Base-by-base conservation (phyloP, 352 stramenopile species). In the Phytophthora hibernalis region DNA sequence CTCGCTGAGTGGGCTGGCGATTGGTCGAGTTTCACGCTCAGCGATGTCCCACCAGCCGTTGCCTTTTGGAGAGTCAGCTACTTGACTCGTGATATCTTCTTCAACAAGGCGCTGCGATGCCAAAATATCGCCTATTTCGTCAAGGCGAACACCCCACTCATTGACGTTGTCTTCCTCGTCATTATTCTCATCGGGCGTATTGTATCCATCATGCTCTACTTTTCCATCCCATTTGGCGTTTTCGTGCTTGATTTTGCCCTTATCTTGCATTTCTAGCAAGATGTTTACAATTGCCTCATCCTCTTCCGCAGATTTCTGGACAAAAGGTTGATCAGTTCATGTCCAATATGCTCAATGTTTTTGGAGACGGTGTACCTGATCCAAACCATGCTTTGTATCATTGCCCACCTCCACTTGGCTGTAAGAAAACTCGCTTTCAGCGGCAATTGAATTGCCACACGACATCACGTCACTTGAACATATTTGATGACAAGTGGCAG, bases 101-200 rank as follows among this genome's bases (percentile, higher is more conserved):
- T 80, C 78, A 30, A 79, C 22, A 0, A 75, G 21, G 5, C 50
- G 55, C 42, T 94, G 86, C 7, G 86, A 89, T 16, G 82, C 79
- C 24, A 95, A 64, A 35, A 95, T 95, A 37, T 91, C 83, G 2
- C 61, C 49, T 49, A 92, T 90, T 58, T 95, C 86, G 31, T 79
- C 61, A 47, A 79, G 42, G 16, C 26, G 38, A 69, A 63, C 37
- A 12, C n/a, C 38, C n/a, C 58, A 72, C 30, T 73, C 67, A 43
- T 15, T 47, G 30, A 48, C 2, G 28, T 77, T 48, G 16, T 72
- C 55, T n/a, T 63, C 58, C 2, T 77, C 68, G 16, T 74, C 61
- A 11, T 74, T 44, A 40, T 50, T 40, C 1, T 76, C 64, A 6
- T 74, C 42, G 9, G 61, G 37, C 8, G 67, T 66, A 11, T 59